Evolutionary conservation across 768 basidiomycete species (phyloP).

Genomic region (Amanita molliuscula): DNA sequence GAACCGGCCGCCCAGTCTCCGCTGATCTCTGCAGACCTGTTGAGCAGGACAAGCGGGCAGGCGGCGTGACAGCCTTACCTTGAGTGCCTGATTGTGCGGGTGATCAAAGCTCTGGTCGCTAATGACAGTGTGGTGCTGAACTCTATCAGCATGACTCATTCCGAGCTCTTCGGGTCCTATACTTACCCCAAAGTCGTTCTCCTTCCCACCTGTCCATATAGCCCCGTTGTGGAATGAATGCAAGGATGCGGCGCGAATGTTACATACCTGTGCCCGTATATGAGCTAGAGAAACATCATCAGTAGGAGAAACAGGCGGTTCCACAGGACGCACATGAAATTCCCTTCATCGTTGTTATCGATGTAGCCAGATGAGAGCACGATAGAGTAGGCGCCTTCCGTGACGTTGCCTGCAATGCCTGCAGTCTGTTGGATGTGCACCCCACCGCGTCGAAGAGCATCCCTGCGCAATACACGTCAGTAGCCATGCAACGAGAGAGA

Average conservation of each 20-base stretch:
- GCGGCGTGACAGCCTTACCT: constrained; percentile 11
- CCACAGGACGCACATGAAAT: constrained; percentile 22
- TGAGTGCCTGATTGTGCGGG: constrained; percentile 22
- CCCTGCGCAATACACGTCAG: constrained; percentile 11
- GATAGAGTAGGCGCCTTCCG: constrained; percentile 28
- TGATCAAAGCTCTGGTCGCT: constrained; percentile 26
- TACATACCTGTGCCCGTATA: constrained; percentile 32
- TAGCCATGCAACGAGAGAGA: background rate
- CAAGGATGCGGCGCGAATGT: background rate
- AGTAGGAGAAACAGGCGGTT: background rate
- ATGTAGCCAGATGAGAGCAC: constrained; percentile 29
- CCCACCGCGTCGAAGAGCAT: constrained; percentile 13
- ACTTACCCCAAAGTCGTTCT: constrained; percentile 8
- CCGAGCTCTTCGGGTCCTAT: background rate
- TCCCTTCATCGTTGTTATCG: constrained; percentile 29
- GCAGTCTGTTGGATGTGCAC: constrained; percentile 20
- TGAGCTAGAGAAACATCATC: constrained; percentile 12
- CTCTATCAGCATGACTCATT: background rate
- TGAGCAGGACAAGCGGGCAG: background rate
- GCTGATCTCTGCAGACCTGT: constrained; percentile 17
- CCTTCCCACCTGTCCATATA: background rate
- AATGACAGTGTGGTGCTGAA: constrained; percentile 12
- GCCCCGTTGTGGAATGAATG: background rate
- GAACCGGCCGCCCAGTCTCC: constrained; percentile 23
- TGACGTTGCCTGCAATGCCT: constrained; percentile 23